A percentile compares a stretch with the other conserved stretches of the same genome.
Evolutionary conservation across 129 eudicot genomes (phyloP).

Genomic region (Gnaphalium uliginosum): DNA sequence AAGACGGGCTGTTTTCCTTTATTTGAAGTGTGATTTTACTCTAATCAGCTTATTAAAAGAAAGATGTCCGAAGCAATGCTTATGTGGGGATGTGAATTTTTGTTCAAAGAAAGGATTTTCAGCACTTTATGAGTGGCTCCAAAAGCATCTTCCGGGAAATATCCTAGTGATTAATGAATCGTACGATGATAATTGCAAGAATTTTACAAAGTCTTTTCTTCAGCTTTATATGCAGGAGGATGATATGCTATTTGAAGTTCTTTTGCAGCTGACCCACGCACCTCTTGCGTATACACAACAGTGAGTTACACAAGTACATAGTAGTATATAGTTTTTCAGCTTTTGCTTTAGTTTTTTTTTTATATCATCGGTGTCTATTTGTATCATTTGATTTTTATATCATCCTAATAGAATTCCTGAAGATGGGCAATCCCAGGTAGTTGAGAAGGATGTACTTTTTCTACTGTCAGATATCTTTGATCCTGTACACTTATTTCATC

Average conservation of each 20-base stretch:
- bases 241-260: constrained; percentile 81
- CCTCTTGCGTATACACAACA: constrained; percentile 14
- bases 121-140: constrained; percentile 63
- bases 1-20: constrained; percentile 66
- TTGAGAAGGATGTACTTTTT: constrained; percentile 36
- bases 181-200: constrained; percentile 44
- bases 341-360: not conserved
- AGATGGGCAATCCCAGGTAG: constrained; percentile 34
- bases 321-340: not conserved
- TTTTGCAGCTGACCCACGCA: constrained; percentile 52
- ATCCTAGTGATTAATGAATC: constrained; percentile 33
- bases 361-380: too few species aligned
- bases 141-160: constrained; percentile 46
- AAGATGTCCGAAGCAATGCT: constrained; percentile 27
- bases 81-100: constrained; percentile 36
- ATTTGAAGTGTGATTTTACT: constrained; percentile 56
- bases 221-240: constrained; percentile 84
- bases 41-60: constrained; percentile 37
- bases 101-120: constrained; percentile 46
- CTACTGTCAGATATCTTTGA: constrained; percentile 59
- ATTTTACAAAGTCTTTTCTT: constrained; percentile 63
- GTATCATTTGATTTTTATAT: not conserved
- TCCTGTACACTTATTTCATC: constrained; percentile 65
- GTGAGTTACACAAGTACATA: constrained; percentile 38
- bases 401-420: constrained; percentile 34